Percentiles rank a stretch among this genome's conserved stretches.
These are phyloP conservation scores for Tylopilus sp. DNA, from an alignment of 1,284 basidiomycete genomes.

Conservation along the genomic window DNA sequence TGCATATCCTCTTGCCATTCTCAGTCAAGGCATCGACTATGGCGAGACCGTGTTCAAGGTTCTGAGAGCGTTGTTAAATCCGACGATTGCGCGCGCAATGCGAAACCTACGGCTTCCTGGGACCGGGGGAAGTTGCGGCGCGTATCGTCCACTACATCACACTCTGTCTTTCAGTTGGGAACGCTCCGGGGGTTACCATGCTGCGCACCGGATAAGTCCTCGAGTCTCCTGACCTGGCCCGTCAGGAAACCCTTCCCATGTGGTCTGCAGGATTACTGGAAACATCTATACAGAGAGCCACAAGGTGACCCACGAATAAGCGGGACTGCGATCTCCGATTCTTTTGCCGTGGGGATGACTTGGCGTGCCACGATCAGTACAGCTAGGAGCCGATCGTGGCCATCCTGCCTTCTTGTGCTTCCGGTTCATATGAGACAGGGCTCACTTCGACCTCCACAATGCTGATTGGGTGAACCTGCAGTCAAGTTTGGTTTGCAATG, in stretches of 20 bases:
- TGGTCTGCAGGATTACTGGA: constrained; percentile 35
- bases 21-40: constrained; percentile 46
- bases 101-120: constrained; percentile 27
- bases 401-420: constrained; percentile 36
- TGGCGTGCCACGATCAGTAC: constrained; percentile 23
- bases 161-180: not conserved
- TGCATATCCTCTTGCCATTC: constrained; percentile 50
- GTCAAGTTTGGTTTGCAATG: too few relatives aligned
- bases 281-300: not conserved
- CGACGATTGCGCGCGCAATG: not conserved
- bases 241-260: constrained; percentile 58
- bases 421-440: constrained; percentile 46
- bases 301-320: constrained; percentile 43
- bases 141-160: constrained; percentile 22
- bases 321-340: constrained; percentile 50
- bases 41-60: constrained; percentile 50
- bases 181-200: not conserved
- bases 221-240: constrained; percentile 44
- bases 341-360: constrained; percentile 41
- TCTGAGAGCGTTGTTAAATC: constrained; percentile 20
- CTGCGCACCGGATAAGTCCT: constrained; percentile 40
- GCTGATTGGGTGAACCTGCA: constrained; percentile 44
- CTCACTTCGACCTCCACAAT: constrained; percentile 53
- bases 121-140: constrained; percentile 25
- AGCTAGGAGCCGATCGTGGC: not conserved